A percentile compares a stretch with the other conserved stretches of the same genome.
phyloP scores from a whole-genome alignment of 208 protist species.

The Leishmania tropica region DNA sequence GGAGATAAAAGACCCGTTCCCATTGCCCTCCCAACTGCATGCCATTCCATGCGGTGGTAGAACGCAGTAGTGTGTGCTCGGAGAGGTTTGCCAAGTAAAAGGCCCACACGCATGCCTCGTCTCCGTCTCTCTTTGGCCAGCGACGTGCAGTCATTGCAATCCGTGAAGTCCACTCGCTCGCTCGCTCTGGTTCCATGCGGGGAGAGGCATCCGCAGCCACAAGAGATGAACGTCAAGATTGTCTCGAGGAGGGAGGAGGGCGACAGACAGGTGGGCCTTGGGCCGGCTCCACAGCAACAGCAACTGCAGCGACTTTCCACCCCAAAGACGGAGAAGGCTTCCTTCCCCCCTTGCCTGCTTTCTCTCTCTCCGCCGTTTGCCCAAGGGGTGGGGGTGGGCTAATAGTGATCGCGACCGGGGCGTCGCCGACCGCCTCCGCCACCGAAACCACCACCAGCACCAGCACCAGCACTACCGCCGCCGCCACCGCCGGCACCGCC shows the following conservation, averaged over 20 bases:
- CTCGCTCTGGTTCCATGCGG: background rate
- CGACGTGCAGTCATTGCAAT: background rate
- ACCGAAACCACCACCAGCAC: conserved; percentile 1
- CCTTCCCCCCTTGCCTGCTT: background rate
- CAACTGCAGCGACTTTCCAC: background rate
- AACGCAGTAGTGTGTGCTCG: background rate
- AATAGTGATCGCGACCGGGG: conserved; percentile 28
- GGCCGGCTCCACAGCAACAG: background rate
- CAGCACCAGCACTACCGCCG: background rate
- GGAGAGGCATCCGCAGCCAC: background rate
- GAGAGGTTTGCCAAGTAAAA: background rate
- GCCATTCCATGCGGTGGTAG: background rate
- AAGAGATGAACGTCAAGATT: background rate
- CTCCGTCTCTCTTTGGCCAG: background rate
- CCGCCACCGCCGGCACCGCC: conserved; percentile 4
- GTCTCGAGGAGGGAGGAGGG: background rate
- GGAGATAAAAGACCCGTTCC: background rate
- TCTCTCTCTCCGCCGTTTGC: background rate
- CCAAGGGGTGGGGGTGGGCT: background rate
- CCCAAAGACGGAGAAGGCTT: background rate
- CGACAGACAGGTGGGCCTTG: background rate
- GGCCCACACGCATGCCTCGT: background rate
- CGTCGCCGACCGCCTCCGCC: conserved; percentile 22
- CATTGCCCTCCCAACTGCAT: background rate
- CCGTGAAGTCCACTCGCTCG: background rate